Evolutionary conservation across 75 land plant species (phyloP).

Genomic region (Pseudotsuga menziesii): DNA sequence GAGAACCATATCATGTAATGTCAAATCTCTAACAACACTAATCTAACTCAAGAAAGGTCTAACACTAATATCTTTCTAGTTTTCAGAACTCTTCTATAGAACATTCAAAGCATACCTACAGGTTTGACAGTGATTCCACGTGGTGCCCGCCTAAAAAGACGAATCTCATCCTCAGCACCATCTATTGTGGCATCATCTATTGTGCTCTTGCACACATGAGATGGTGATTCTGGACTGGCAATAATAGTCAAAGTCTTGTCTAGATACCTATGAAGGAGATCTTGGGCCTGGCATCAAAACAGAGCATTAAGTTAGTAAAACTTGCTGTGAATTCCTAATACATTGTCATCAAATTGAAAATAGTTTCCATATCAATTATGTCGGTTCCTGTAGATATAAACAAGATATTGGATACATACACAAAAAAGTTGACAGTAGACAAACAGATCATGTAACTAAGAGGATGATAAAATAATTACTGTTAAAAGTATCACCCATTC

Average conservation of each 20-base stretch:
- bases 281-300: constrained; percentile 43
- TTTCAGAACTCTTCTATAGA: background rate
- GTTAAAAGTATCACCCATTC: background rate
- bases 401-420: background rate
- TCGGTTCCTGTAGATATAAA: background rate
- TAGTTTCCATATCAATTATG: background rate
- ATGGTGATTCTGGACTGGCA: constrained; percentile 7
- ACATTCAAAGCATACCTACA: constrained; percentile 28
- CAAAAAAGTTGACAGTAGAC: background rate
- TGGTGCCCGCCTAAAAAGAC: constrained; percentile 54
- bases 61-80: background rate
- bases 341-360: background rate
- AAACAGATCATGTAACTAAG: background rate
- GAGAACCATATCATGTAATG: background rate
- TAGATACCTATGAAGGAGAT: constrained; percentile 37
- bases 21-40: background rate
- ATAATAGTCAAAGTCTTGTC: constrained; percentile 42
- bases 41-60: background rate
- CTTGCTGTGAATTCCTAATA: background rate
- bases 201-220: background rate
- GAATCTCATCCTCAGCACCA: constrained; percentile 37
- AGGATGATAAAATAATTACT: background rate
- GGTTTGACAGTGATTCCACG: constrained; percentile 53
- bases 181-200: constrained; percentile 9
- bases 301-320: background rate